Evolutionary conservation across 257 asterid species (phyloP).

Genomic region (Lavandula angustifolia): DNA sequence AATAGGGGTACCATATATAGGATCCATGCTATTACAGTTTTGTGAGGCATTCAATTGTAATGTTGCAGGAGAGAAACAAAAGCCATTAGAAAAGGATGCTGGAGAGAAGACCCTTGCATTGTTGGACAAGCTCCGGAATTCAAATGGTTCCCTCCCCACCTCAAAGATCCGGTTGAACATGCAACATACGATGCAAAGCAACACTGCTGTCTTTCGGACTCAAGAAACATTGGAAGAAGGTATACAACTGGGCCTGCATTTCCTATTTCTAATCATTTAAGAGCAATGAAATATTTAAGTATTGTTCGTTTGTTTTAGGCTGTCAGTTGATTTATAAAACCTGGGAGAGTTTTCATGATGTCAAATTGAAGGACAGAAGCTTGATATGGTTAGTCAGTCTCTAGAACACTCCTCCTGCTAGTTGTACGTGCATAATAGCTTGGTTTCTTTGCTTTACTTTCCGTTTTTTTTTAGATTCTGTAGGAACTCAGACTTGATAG

Average conservation of each 20-base stretch:
- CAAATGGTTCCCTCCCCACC: slow-evolving; percentile 90
- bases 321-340: slow-evolving; percentile 84
- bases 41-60: slow-evolving; percentile 33
- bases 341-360: slow-evolving; percentile 93
- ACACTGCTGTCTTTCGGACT: slow-evolving; percentile 98
- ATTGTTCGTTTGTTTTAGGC: slow-evolving; percentile 24
- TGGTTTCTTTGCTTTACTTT: slow-evolving; percentile 19
- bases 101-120: slow-evolving; percentile 91
- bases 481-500: slow-evolving; percentile 97
- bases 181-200: slow-evolving; percentile 95
- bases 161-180: slow-evolving; percentile 84
- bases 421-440: background rate
- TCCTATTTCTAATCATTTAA: no score
- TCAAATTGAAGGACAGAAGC: slow-evolving; percentile 82
- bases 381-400: slow-evolving; percentile 75
- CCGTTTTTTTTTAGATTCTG: background rate
- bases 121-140: slow-evolving; percentile 93
- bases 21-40: slow-evolving; percentile 9
- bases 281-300: no score
- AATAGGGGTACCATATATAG: slow-evolving; percentile 1
- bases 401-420: background rate
- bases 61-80: slow-evolving; percentile 75
- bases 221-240: slow-evolving; percentile 97
- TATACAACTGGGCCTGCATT: no score
- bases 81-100: slow-evolving; percentile 78